A percentile compares a stretch with the other conserved stretches of the same genome.
These are phyloP conservation scores for Sporothrix euskadiensis DNA, from an alignment of 2,329 filamentous ascomycete genomes.

Conservation along the genomic window DNA sequence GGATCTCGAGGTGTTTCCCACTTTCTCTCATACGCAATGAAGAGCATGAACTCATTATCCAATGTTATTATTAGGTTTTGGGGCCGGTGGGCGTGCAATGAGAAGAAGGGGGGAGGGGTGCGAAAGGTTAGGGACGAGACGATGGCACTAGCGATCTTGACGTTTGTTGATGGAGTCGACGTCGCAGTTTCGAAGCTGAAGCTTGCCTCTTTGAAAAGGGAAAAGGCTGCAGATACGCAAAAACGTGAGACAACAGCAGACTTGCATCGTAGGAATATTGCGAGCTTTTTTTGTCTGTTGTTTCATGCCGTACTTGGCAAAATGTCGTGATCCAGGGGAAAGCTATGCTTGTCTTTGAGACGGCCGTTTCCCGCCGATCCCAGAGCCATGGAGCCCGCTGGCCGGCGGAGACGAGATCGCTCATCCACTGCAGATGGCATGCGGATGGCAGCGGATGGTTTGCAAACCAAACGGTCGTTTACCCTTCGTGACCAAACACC, in stretches of 20 bases:
- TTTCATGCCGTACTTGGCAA: not conserved
- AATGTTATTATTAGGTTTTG: not conserved
- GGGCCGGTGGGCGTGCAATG: not conserved
- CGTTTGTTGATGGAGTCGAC: not conserved
- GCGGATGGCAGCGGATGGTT: not conserved
- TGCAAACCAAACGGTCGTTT: not conserved
- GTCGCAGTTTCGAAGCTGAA: not conserved
- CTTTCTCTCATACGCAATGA: not conserved
- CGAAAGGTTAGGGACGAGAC: not conserved
- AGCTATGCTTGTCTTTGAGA: not conserved
- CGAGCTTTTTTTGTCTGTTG: not conserved
- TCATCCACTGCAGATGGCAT: constrained; percentile 7
- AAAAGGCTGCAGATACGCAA: not conserved
- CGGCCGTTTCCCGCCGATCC: constrained; percentile 19
- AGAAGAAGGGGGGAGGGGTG: not conserved
- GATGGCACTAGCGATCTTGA: not conserved
- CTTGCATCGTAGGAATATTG: not conserved
- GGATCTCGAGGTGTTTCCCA: not conserved
- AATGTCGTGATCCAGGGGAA: not conserved
- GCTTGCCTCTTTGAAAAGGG: not conserved
- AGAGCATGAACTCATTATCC: not conserved
- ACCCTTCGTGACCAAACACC: not conserved
- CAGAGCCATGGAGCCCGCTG: constrained; percentile 3
- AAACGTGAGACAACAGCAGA: not conserved
- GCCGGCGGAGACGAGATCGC: constrained; percentile 13